phyloP scores from a whole-genome alignment of 805 yeast species.

The Cephaloascus fragrans region DNA sequence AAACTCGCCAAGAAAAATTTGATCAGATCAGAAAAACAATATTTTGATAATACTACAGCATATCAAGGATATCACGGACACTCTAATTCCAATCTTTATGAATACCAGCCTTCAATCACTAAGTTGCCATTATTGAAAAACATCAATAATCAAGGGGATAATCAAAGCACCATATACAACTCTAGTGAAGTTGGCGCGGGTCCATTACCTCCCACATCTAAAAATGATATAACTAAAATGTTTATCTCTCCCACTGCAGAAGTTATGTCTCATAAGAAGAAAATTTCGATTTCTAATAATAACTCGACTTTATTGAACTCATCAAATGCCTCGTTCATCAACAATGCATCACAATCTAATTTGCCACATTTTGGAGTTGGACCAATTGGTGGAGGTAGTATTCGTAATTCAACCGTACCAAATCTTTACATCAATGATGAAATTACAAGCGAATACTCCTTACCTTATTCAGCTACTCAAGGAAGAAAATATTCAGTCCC shows the following conservation, averaged over 20 bases:
- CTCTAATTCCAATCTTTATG: conserved; percentile 4
- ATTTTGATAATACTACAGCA: conserved; percentile 17
- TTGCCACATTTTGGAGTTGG: conserved; percentile 10
- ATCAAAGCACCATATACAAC: conserved; percentile 22
- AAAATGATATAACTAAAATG: conserved; percentile 36
- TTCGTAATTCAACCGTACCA: conserved; percentile 23
- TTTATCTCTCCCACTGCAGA: conserved; percentile 79
- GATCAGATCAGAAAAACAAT: conserved; percentile 21
- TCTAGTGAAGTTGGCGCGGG: conserved; percentile 16
- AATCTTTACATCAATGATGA: conserved; percentile 28
- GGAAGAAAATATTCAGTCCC: conserved; percentile 1
- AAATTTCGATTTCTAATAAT: conserved; percentile 13
- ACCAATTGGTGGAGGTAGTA: conserved; percentile 15
- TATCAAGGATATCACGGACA: conserved; percentile 5
- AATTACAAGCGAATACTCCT: conserved; percentile 20
- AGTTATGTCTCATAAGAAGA: conserved; percentile 42
- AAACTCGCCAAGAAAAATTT: conserved; percentile 39
- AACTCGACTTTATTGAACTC: conserved; percentile 2
- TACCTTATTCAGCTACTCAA: conserved; percentile 4
- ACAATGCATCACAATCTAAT: conserved; percentile 3
- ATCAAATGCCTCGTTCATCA: conserved; percentile 6
- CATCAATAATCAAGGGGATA: conserved; percentile 4
- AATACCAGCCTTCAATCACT: conserved; percentile 13
- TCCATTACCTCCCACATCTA: conserved; percentile 12
- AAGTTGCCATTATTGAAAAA: conserved; percentile 21